These are phyloP conservation scores for Capsicum baccatum DNA, from an alignment of 257 asterid species.

Conservation along the genomic window DNA sequence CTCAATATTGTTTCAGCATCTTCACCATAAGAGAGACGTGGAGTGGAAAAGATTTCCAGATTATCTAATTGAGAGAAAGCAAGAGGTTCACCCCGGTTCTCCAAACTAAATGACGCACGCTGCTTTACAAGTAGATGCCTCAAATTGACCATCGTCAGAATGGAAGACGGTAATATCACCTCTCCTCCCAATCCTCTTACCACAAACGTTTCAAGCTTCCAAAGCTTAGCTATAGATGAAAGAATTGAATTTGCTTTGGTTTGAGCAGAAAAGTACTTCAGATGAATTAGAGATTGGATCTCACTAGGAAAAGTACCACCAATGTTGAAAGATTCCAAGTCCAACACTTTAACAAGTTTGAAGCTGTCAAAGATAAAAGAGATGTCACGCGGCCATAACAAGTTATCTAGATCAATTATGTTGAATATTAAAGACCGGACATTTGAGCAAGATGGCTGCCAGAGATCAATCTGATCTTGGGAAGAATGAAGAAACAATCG, in stretches of 20 bases:
- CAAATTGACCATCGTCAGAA: conserved; percentile 8
- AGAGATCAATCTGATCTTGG: neutral
- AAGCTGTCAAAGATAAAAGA: neutral
- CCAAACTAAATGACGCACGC: neutral
- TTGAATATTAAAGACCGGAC: neutral
- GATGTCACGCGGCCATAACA: neutral
- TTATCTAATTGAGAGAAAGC: neutral
- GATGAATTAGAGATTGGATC: neutral
- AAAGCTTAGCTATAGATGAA: neutral
- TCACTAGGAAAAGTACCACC: neutral
- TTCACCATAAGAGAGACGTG: neutral
- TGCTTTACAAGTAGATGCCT: neutral
- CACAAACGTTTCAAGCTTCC: conserved; percentile 15
- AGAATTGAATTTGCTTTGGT: neutral
- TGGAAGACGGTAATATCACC: neutral
- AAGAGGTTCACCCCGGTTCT: neutral
- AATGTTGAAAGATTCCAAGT: neutral
- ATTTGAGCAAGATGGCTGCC: neutral
- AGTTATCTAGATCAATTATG: neutral
- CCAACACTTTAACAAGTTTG: conserved; percentile 29
- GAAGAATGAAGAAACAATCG: neutral
- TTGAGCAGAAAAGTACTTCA: conserved; percentile 27
- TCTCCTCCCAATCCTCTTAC: neutral
- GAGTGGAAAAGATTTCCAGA: conserved; percentile 11
- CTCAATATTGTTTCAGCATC: neutral